Percentiles rank a stretch among this genome's conserved stretches.
phyloP scores from a whole-genome alignment of 2,329 filamentous ascomycete genomes.

The Phaeosphaeria sp. region DNA sequence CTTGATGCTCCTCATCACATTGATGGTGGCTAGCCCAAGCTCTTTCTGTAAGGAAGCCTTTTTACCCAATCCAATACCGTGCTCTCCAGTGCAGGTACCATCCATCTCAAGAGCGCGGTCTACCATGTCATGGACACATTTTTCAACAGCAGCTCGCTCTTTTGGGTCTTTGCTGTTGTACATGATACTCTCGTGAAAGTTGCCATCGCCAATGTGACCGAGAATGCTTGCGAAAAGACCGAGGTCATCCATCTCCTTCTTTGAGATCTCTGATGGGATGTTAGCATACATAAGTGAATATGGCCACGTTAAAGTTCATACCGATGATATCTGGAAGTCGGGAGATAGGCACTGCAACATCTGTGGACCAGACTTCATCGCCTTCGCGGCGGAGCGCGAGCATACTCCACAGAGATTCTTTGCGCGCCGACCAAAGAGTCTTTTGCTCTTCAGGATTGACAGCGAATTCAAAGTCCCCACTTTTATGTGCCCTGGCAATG shows the following conservation, averaged over 20 bases:
- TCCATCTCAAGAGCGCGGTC: conserved; percentile 92
- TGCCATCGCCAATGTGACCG: conserved; percentile 91
- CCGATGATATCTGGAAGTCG: conserved; percentile 68
- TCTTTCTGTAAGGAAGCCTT: conserved; percentile 81
- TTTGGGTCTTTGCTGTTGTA: conserved; percentile 75
- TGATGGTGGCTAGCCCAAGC: conserved; percentile 79
- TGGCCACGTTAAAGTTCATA: conserved; percentile 28
- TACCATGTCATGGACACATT: conserved; percentile 88
- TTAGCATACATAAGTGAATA: conserved; percentile 13
- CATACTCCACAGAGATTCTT: conserved; percentile 68
- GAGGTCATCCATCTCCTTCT: conserved; percentile 86
- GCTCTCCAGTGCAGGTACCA: conserved; percentile 89
- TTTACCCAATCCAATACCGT: conserved; percentile 85
- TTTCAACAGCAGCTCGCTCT: conserved; percentile 78
- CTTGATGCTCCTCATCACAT: conserved; percentile 86
- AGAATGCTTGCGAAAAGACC: conserved; percentile 87
- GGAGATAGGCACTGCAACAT: conserved; percentile 68
- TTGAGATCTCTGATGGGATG: conserved; percentile 72
- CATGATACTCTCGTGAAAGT: conserved; percentile 93
- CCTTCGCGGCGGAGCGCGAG: conserved; percentile 62
- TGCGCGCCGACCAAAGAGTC: conserved; percentile 66
- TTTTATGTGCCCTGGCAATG: conserved; percentile 69
- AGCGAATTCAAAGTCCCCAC: conserved; percentile 63
- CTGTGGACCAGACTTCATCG: conserved; percentile 67
- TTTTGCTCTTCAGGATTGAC: conserved; percentile 61